Evolutionary conservation across 129 eudicot species (phyloP).

Genomic region (Gnaphalium uliginosum): DNA sequence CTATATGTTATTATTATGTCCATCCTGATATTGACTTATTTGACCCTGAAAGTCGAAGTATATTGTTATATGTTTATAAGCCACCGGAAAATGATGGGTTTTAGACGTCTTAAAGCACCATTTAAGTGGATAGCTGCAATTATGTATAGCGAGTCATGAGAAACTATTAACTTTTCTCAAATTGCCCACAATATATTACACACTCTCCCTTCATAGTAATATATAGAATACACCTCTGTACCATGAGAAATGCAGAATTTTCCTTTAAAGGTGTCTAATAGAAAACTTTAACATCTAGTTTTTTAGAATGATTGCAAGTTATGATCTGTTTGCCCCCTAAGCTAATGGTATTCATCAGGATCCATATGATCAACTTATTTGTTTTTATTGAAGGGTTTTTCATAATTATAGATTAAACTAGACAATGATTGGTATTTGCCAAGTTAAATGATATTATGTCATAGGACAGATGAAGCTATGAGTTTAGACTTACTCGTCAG

Average conservation of each 20-base stretch:
- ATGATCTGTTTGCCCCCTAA: neutral
- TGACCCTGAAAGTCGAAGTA: constrained; percentile 12
- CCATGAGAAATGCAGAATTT: neutral
- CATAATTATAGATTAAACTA: neutral
- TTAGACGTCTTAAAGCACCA: neutral
- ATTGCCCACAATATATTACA: neutral
- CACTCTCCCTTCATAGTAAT: neutral
- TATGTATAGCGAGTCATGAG: neutral
- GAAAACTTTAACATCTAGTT: neutral
- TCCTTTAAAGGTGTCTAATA: neutral
- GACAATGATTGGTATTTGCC: neutral
- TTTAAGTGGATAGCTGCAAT: neutral
- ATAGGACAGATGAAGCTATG: constrained; percentile 7
- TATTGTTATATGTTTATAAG: neutral
- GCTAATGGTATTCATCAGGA: too few species aligned
- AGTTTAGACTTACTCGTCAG: constrained; percentile 60
- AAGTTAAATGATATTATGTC: constrained; percentile 3
- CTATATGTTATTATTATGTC: neutral
- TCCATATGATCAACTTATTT: neutral
- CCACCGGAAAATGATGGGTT: neutral
- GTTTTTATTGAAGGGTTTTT: constrained; percentile 1
- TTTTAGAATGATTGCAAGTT: neutral
- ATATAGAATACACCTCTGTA: neutral
- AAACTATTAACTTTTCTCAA: neutral
- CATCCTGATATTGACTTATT: neutral